Conservation (phyloP, 2,329 filamentous ascomycete species). For the Epichloe brachyelytri region DNA sequence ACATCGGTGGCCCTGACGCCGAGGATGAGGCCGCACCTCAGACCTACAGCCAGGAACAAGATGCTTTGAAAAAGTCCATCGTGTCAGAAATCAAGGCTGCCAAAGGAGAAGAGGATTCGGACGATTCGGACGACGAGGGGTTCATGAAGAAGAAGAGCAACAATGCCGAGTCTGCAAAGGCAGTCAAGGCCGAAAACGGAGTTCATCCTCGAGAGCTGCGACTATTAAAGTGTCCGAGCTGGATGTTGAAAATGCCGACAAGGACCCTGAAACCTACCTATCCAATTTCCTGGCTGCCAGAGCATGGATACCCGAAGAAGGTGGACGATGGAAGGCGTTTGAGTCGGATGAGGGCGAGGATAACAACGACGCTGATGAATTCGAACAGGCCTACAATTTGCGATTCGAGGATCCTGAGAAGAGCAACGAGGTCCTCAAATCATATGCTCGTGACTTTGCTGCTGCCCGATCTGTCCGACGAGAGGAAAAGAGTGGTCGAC, state of each 20-base stretch:
- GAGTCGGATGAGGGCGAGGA: conserved; percentile 89
- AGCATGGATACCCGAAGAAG: conserved; percentile 67
- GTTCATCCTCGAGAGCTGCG: conserved; percentile 41
- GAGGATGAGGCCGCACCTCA: conserved; percentile 44
- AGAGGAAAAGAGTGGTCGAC: conserved; percentile 65
- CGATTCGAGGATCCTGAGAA: conserved; percentile 87
- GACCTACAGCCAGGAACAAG: conserved; percentile 84
- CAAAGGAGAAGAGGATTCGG: conserved; percentile 28
- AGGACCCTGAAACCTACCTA: conserved; percentile 84
- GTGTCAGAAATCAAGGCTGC: conserved; percentile 68
- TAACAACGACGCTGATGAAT: conserved; percentile 68
- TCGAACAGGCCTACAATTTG: conserved; percentile 89
- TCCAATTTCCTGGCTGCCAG: conserved; percentile 89
- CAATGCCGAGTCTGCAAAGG: conserved; percentile 25
- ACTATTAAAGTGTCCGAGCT: conserved; percentile 38
- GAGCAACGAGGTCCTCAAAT: conserved; percentile 75
- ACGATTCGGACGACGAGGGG: conserved; percentile 49
- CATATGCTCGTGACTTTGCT: conserved; percentile 78
- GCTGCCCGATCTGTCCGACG: conserved; percentile 73
- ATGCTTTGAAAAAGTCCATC: conserved; percentile 63
- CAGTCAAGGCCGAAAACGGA: conserved; percentile 24
- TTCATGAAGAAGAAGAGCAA: conserved; percentile 56
- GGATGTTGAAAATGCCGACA: conserved; percentile 65
- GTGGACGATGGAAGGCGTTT: conserved; percentile 62
- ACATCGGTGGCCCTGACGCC: conserved; percentile 44